Evolutionary conservation across 805 yeast species (phyloP).

Genomic region (Kodamaea leandrae): DNA sequence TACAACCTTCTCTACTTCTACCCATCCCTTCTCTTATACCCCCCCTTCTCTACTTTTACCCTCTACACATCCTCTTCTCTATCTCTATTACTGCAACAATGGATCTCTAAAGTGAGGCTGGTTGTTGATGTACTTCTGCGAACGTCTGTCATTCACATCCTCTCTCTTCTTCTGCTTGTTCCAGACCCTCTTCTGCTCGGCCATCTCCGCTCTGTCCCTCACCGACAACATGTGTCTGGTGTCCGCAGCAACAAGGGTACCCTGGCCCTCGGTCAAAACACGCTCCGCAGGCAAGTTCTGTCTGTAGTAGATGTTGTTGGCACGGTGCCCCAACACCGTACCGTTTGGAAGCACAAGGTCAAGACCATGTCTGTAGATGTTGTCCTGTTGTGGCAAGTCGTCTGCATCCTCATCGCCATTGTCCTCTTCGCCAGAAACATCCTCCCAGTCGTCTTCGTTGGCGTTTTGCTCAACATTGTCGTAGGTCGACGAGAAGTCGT

Average conservation of each 20-base stretch:
- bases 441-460: constrained; percentile 39
- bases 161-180: constrained; percentile 49
- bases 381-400: constrained; percentile 22
- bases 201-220: constrained; percentile 39
- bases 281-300: constrained; percentile 45
- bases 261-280: constrained; percentile 46
- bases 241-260: constrained; percentile 48
- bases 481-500: constrained; percentile 75
- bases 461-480: constrained; percentile 19
- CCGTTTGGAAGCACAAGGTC: constrained; percentile 45
- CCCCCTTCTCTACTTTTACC: not conserved
- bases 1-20: too few species aligned
- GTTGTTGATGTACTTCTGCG: constrained; percentile 70
- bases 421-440: constrained; percentile 27
- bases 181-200: constrained; percentile 58
- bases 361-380: constrained; percentile 33
- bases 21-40: not conserved
- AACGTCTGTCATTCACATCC: constrained; percentile 53
- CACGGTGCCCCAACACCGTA: constrained; percentile 42
- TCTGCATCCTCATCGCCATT: constrained; percentile 28
- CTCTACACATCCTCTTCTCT: not conserved
- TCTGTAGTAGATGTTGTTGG: constrained; percentile 41
- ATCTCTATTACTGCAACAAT: constrained; percentile 18
- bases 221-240: constrained; percentile 47
- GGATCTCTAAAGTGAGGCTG: constrained; percentile 65